phyloP scores from a whole-genome alignment of 2,329 filamentous ascomycete genomes.

The Xylariaceae sp. region DNA sequence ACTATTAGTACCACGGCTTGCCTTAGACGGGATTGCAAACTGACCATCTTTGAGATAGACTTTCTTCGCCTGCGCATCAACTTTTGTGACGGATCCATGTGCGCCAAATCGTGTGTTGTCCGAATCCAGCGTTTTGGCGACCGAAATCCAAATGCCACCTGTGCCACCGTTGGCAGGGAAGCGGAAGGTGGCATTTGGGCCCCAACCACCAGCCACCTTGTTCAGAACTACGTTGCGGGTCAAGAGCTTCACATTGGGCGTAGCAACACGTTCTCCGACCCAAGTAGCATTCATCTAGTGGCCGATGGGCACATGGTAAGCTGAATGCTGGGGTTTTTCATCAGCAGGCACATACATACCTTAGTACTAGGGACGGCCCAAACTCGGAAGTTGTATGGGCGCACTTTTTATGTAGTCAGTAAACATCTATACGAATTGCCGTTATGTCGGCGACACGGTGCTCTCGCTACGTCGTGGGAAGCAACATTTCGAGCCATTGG shows the following conservation, averaged over 20 bases:
- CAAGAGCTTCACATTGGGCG: constrained; percentile 88
- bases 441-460: not conserved
- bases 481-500: too few relatives aligned
- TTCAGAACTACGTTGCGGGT: constrained; percentile 91
- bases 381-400: constrained; percentile 99
- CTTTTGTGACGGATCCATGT: constrained; percentile 74
- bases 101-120: constrained; percentile 88
- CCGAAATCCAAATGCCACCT: constrained; percentile 97
- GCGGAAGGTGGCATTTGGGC: constrained; percentile 95
- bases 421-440: not conserved
- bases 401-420: constrained; percentile 45
- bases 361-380: constrained; percentile 98
- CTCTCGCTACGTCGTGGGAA: too few relatives aligned
- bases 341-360: constrained; percentile 45
- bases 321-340: constrained; percentile 21
- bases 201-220: constrained; percentile 96
- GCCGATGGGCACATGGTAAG: too few relatives aligned
- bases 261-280: constrained; percentile 97
- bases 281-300: constrained; percentile 99
- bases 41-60: constrained; percentile 65
- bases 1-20: not conserved
- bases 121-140: constrained; percentile 85
- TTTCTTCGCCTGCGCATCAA: constrained; percentile 78
- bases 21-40: not conserved
- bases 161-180: constrained; percentile 95